A percentile compares a stretch with the other conserved stretches of the same genome.
Conservation (phyloP, 768 basidiomycete genomes). For the Pleurotus ostreatus region DNA sequence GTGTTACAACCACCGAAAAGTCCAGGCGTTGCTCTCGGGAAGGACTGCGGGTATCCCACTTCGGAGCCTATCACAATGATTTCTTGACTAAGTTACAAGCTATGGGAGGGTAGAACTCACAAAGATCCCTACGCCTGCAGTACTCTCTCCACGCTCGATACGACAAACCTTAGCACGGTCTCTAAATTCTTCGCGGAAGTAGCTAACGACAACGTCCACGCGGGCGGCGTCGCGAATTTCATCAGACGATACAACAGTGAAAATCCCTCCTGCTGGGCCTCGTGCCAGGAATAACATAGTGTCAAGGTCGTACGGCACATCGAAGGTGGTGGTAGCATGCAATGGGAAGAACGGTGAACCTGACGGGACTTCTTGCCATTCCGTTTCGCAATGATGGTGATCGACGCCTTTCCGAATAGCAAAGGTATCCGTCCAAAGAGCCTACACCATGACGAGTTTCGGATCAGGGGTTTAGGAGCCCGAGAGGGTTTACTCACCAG, state of each 20-base stretch:
- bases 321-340: conserved; percentile 12
- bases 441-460: conserved; percentile 2
- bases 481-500: not conserved
- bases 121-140: conserved; percentile 31
- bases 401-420: not conserved
- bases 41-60: not conserved
- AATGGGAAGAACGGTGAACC: conserved; percentile 12
- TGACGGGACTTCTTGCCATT: conserved; percentile 3
- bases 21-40: conserved; percentile 16
- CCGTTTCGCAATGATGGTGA: conserved; percentile 1
- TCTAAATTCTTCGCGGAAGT: conserved; percentile 14
- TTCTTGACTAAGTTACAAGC: not conserved
- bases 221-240: conserved; percentile 16
- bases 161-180: conserved; percentile 28
- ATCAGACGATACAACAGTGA: conserved; percentile 22
- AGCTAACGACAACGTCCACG: conserved; percentile 23
- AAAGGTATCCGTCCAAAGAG: not conserved
- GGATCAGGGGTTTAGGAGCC: not conserved
- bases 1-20: conserved; percentile 31
- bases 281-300: conserved; percentile 24
- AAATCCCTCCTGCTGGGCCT: conserved; percentile 22
- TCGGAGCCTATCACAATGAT: conserved; percentile 25
- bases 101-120: conserved; percentile 17
- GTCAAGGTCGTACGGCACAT: conserved; percentile 19
- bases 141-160: conserved; percentile 18